phyloP scores from a whole-genome alignment of 495 filamentous ascomycete species.

The Penicillium cinerascens region DNA sequence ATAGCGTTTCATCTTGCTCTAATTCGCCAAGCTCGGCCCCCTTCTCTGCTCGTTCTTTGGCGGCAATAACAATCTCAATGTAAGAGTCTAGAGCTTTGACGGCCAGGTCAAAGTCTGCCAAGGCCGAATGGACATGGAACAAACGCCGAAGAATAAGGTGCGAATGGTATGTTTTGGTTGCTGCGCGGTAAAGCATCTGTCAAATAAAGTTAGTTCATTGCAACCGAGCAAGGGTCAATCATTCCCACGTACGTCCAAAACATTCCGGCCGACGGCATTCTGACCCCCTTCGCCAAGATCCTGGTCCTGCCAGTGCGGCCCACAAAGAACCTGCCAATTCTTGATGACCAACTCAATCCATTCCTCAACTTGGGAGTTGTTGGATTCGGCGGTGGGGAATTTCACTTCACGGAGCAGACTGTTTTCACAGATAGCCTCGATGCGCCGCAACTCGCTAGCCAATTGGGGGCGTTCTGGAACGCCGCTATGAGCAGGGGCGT shows the following conservation, averaged over 20 bases:
- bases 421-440: constrained; percentile 71
- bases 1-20: constrained; percentile 69
- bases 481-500: constrained; percentile 30
- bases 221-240: constrained; percentile 1
- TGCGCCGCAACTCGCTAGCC: constrained; percentile 65
- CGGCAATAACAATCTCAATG: constrained; percentile 75
- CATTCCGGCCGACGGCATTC: constrained; percentile 62
- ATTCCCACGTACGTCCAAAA: constrained; percentile 60
- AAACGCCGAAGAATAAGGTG: constrained; percentile 80
- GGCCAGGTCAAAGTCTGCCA: constrained; percentile 86
- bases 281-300: constrained; percentile 79
- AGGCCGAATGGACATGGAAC: constrained; percentile 78
- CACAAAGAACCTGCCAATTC: constrained; percentile 82
- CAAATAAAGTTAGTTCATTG: neutral
- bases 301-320: constrained; percentile 66
- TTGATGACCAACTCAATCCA: constrained; percentile 75
- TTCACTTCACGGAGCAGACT: constrained; percentile 66
- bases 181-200: constrained; percentile 78
- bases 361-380: constrained; percentile 69
- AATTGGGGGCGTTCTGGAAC: constrained; percentile 56
- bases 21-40: constrained; percentile 71
- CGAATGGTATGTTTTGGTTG: constrained; percentile 91
- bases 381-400: constrained; percentile 79
- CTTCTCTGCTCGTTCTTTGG: constrained; percentile 75
- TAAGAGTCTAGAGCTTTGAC: constrained; percentile 86